Evolutionary conservation across 1,284 basidiomycete genomes (phyloP).

Genomic region (Meripilus lineatus): DNA sequence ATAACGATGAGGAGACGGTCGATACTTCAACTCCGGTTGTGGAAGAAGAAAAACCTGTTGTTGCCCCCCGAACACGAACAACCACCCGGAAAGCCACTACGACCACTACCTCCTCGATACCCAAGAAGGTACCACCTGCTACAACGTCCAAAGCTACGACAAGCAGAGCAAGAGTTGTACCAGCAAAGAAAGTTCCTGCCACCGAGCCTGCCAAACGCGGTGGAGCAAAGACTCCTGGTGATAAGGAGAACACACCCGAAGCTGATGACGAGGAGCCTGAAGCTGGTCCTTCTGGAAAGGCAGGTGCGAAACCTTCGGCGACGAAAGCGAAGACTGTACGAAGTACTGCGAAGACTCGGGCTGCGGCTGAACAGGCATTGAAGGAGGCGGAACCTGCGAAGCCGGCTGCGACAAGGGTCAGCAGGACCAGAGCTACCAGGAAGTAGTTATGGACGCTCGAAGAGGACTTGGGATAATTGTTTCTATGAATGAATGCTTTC

Average conservation of each 20-base stretch:
- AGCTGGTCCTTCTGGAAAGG: constrained; percentile 11
- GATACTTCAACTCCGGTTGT: not conserved
- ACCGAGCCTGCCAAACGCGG: constrained; percentile 10
- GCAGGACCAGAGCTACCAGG: constrained; percentile 17
- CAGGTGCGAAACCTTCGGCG: constrained; percentile 9
- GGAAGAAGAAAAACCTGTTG: not conserved
- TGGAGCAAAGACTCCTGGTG: constrained; percentile 15
- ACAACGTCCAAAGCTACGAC: constrained; percentile 8
- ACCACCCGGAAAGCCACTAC: not conserved
- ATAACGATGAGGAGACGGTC: constrained; percentile 10
- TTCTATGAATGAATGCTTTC: not conserved
- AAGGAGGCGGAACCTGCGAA: constrained; percentile 4
- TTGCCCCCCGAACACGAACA: too few relatives aligned
- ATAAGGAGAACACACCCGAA: constrained; percentile 40
- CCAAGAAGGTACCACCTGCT: not conserved
- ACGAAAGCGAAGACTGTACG: constrained; percentile 10
- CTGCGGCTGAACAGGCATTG: not conserved
- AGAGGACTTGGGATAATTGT: not conserved
- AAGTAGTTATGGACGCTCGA: constrained; percentile 11
- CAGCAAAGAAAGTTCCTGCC: constrained; percentile 14
- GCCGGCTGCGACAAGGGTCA: constrained; percentile 16
- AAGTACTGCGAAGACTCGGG: constrained; percentile 17
- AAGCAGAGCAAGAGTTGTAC: constrained; percentile 11
- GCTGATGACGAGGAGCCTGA: constrained; percentile 21
- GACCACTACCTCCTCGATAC: not conserved